phyloP scores from a whole-genome alignment of 1,284 basidiomycete genomes.

The Microbotryomycetes sp. region DNA sequence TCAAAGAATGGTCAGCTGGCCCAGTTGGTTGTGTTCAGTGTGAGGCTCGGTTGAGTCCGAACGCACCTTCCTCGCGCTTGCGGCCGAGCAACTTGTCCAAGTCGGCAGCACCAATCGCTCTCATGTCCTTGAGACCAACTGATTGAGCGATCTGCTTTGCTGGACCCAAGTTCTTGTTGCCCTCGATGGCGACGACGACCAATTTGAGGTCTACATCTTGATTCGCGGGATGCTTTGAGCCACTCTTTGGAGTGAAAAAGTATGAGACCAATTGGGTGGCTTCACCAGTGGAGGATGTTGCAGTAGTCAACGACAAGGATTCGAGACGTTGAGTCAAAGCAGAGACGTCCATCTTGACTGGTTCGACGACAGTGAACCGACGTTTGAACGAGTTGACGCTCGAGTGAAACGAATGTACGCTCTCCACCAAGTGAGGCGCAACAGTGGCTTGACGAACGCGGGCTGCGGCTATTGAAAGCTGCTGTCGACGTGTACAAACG shows the following conservation, averaged over 20 bases:
- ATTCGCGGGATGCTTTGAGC: slow-evolving; percentile 30
- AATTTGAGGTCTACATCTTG: slow-evolving; percentile 31
- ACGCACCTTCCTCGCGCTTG: slow-evolving; percentile 32
- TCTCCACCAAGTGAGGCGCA: background rate
- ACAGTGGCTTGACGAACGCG: background rate
- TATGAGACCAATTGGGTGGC: slow-evolving; percentile 14
- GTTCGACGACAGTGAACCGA: slow-evolving; percentile 9
- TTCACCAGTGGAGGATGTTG: background rate
- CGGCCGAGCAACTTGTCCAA: slow-evolving; percentile 35
- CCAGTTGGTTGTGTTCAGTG: no score
- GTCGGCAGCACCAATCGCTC: slow-evolving; percentile 36
- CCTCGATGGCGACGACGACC: slow-evolving; percentile 36
- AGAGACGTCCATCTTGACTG: slow-evolving; percentile 21
- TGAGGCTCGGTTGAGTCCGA: background rate
- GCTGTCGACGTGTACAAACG: background rate
- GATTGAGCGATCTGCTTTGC: slow-evolving; percentile 36
- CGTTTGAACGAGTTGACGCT: background rate
- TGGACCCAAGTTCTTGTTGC: slow-evolving; percentile 35
- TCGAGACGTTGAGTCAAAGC: slow-evolving; percentile 18
- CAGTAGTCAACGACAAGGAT: slow-evolving; percentile 12
- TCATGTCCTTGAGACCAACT: slow-evolving; percentile 39
- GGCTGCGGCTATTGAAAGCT: background rate
- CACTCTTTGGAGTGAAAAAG: slow-evolving; percentile 38
- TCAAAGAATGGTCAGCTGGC: no score
- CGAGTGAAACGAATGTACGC: background rate